phyloP scores from a whole-genome alignment of 352 stramenopile species.

The Phytopythium vexans region DNA sequence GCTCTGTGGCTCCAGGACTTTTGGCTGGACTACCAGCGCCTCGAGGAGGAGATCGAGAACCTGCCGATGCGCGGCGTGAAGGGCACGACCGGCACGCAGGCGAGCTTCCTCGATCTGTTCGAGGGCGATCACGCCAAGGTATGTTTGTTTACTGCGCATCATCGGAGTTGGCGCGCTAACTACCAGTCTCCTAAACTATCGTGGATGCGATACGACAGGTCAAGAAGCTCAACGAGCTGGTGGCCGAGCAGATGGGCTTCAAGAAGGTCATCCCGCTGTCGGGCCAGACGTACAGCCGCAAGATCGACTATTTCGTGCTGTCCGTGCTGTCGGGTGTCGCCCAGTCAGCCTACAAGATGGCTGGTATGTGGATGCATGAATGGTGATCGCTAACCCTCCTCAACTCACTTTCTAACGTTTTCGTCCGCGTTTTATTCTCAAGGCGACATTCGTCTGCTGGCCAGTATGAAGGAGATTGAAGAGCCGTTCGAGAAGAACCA shows the following conservation, averaged over 20 bases:
- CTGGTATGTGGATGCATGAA: conserved; percentile 26
- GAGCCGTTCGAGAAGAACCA: conserved; percentile 93
- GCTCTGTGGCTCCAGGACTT: conserved; percentile 99
- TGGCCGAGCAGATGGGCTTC: conserved; percentile 98
- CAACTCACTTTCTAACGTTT: background rate
- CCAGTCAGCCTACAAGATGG: conserved; percentile 99
- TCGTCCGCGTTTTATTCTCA: background rate
- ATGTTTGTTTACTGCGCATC: conserved; percentile 1
- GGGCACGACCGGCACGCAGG: conserved; percentile 98
- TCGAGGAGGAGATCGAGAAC: conserved; percentile 94
- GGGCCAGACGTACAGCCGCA: conserved; percentile 99
- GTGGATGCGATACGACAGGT: conserved; percentile 44
- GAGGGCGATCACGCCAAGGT: conserved; percentile 97
- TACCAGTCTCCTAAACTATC: background rate
- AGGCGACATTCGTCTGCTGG: conserved; percentile 97
- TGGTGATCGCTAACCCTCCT: background rate
- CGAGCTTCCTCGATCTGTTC: conserved; percentile 98
- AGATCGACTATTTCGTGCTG: conserved; percentile 97
- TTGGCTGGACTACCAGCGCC: conserved; percentile 94
- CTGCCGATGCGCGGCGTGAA: conserved; percentile 98
- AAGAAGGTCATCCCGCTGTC: conserved; percentile 96
- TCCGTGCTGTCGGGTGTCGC: conserved; percentile 95
- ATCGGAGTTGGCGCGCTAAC: background rate
- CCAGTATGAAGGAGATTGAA: conserved; percentile 99
- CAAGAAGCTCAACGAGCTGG: conserved; percentile 95